Base-by-base conservation (phyloP, 257 asterid species). In the Solanum commersonii region DNA sequence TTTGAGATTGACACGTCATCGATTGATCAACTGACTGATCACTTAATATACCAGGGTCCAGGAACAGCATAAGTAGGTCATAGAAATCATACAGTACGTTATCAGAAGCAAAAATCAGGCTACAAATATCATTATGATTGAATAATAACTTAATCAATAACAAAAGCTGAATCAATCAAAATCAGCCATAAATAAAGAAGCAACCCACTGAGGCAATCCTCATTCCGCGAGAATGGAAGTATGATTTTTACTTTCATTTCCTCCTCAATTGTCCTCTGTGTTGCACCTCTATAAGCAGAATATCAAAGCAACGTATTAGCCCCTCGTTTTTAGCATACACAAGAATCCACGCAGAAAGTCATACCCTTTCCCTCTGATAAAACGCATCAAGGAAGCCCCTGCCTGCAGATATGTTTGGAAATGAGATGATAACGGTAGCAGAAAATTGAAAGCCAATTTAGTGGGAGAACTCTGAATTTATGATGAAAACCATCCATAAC, bases 281-380 rank as follows among this genome's bases (percentile, higher is more conserved):
- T 94, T 78, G 42, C 89, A 89, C 98, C 98, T 90, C 99, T 97
- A 93, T 84, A 49, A 15, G 59, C 82, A 86, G 16, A 86, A 86
- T 20, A 37, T 40, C 67, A 52, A 34, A 46, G 59, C 52, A 72
- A 86, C 27, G 2, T 46, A 73, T 71, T n/a, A 79, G 29, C 82
- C 85, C 40, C 77, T 16, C 44, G 10, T 67, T 84, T 52, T 73
- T 35, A 56, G 81, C 13, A 65, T 49, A 86, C 35, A 23, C 23
- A 72, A 87, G 35, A n/a, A 84, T 14, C 22, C 46, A 49, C 33
- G 46, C 52, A 83, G 82, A 89, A 14, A 42, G 59, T 14, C 93
- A 73, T 94, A 97, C 99, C 94, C 90, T 93, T 93, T 95, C 84
- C 98, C 98, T 93, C 85, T 91, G 90, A 97, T 87, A 92, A 94